phyloP scores from a whole-genome alignment of 2,329 filamentous ascomycete species.

The Claviceps sp. region DNA sequence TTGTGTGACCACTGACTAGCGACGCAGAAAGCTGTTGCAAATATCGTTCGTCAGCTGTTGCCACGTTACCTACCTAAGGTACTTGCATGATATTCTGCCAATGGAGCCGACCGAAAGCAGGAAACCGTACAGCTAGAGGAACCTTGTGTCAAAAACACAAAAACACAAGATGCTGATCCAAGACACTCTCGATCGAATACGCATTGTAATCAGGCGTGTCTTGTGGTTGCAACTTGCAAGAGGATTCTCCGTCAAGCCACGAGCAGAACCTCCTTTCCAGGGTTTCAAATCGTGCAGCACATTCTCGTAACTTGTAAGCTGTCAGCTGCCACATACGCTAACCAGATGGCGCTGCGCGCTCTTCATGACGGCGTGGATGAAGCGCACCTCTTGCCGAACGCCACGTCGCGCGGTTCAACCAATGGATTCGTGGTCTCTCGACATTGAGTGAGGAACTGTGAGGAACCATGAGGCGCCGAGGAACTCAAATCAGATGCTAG shows the following conservation, averaged over 20 bases:
- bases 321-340: background rate
- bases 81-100: no score
- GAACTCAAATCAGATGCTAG: conserved; percentile 13
- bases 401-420: conserved; percentile 5
- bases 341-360: background rate
- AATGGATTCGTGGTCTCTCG: background rate
- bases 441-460: background rate
- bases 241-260: background rate
- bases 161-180: no score
- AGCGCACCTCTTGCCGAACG: conserved; percentile 2
- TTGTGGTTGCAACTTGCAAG: background rate
- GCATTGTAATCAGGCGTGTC: no score
- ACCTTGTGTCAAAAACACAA: no score
- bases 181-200: no score
- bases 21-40: no score
- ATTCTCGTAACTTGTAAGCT: background rate
- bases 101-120: no score
- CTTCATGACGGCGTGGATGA: background rate
- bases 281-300: no score
- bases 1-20: no score
- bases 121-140: no score
- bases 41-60: background rate
- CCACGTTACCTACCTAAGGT: no score
- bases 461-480: background rate
- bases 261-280: no score